phyloP scores from a whole-genome alignment of 345 rosid species.

The Hibiscus mutabilis region DNA sequence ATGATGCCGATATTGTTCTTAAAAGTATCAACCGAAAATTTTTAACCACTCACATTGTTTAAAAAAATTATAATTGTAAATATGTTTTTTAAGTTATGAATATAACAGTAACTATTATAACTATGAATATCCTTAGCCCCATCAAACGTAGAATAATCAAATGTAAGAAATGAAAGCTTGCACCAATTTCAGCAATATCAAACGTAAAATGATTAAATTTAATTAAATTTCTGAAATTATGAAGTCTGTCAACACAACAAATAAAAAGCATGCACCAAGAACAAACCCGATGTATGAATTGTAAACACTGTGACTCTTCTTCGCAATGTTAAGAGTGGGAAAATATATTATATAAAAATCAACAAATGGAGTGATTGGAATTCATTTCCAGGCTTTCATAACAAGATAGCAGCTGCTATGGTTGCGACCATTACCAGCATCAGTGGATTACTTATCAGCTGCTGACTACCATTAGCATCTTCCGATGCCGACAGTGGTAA shows the following conservation, averaged over 20 bases:
- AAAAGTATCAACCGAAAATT: no score
- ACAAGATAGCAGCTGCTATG: conserved; percentile 12
- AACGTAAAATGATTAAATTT: not conserved
- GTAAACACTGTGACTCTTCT: conserved; percentile 1
- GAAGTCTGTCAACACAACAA: not conserved
- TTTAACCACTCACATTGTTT: no score
- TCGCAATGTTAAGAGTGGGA: not conserved
- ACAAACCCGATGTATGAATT: not conserved
- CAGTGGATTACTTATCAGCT: not conserved
- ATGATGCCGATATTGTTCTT: conserved; percentile 57
- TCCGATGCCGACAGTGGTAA: conserved; percentile 14
- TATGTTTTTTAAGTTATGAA: no score
- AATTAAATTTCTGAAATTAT: not conserved
- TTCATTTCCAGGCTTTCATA: conserved; percentile 15
- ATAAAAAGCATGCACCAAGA: not conserved
- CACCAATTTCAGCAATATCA: not conserved
- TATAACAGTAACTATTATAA: no score
- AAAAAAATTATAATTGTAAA: no score
- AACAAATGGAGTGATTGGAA: not conserved
- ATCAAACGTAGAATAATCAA: no score
- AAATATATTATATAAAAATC: not conserved
- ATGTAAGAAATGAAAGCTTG: not conserved
- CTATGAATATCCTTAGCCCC: no score
- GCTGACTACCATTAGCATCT: conserved; percentile 17
- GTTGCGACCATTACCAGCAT: conserved; percentile 10